These are phyloP conservation scores for Calonectria pseudoturangicola DNA, from an alignment of 2,329 filamentous ascomycete species.

Conservation along the genomic window DNA sequence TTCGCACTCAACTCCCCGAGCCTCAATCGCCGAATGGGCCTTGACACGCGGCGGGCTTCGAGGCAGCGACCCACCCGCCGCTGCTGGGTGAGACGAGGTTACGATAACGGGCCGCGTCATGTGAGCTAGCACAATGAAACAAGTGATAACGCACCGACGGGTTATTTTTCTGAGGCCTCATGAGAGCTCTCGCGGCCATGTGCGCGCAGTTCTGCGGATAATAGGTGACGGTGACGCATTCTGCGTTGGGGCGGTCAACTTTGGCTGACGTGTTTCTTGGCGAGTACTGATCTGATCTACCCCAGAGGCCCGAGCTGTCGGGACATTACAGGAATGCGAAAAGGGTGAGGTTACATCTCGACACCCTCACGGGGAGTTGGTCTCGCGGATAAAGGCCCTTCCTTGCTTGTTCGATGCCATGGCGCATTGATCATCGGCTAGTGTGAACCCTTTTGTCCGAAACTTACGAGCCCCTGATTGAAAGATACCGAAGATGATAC, in stretches of 20 bases:
- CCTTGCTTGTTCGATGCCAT: no score
- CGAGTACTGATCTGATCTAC: not conserved
- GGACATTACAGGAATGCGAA: not conserved
- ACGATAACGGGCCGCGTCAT: conserved; percentile 31
- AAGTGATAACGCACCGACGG: not conserved
- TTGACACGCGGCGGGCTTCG: conserved; percentile 7
- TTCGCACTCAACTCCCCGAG: not conserved
- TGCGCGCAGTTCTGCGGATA: not conserved
- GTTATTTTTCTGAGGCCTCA: not conserved
- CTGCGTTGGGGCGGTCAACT: not conserved
- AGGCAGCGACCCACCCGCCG: not conserved
- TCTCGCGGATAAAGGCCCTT: not conserved
- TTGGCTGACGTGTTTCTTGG: not conserved
- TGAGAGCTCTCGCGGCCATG: not conserved
- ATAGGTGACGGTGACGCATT: not conserved
- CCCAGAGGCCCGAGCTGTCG: not conserved
- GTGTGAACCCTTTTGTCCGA: no score
- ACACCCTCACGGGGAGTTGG: not conserved
- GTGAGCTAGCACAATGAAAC: conserved; percentile 3
- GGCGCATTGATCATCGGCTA: no score
- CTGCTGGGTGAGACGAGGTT: conserved; percentile 16
- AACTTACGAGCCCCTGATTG: no score
- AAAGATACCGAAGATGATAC: no score
- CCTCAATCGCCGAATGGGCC: conserved; percentile 17
- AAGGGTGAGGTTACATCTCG: not conserved